Conservation (phyloP, 768 basidiomycete genomes). For the Sarcodon sp. region DNA sequence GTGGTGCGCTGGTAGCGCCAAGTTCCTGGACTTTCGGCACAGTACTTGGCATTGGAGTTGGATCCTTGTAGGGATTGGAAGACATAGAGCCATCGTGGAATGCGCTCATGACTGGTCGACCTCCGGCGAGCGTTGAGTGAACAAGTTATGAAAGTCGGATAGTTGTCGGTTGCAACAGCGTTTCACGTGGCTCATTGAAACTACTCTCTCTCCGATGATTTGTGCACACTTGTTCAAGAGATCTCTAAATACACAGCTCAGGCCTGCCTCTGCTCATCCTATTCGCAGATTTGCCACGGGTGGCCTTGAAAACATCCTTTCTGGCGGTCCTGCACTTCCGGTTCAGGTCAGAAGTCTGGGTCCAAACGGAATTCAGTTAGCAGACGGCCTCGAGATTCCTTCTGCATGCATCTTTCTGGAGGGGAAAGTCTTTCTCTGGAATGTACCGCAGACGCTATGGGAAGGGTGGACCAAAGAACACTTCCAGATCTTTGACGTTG, state of each 20-base stretch:
- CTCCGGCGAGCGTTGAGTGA: too few relatives aligned
- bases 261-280: neutral
- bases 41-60: slow-evolving; percentile 49
- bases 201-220: too few relatives aligned
- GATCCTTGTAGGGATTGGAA: slow-evolving; percentile 42
- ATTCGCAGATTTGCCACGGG: slow-evolving; percentile 9
- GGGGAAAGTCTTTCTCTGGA: slow-evolving; percentile 84
- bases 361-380: slow-evolving; percentile 49
- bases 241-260: too few relatives aligned
- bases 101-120: slow-evolving; percentile 33
- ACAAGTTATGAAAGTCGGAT: too few relatives aligned
- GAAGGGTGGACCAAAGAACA: slow-evolving; percentile 59
- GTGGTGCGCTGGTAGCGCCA: slow-evolving; percentile 80
- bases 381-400: slow-evolving; percentile 68
- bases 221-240: too few relatives aligned
- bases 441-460: slow-evolving; percentile 57
- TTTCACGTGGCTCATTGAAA: too few relatives aligned
- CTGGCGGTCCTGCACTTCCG: slow-evolving; percentile 51
- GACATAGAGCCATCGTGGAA: slow-evolving; percentile 36
- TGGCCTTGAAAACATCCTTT: slow-evolving; percentile 57
- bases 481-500: slow-evolving; percentile 71
- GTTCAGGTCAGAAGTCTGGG: slow-evolving; percentile 63
- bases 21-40: slow-evolving; percentile 80
- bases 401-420: slow-evolving; percentile 77
- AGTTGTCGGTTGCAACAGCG: too few relatives aligned